A percentile compares a stretch with the other conserved stretches of the same genome.
Conservation (phyloP, 441 rosid species). For the Arabidopsis hybrid region DNA sequence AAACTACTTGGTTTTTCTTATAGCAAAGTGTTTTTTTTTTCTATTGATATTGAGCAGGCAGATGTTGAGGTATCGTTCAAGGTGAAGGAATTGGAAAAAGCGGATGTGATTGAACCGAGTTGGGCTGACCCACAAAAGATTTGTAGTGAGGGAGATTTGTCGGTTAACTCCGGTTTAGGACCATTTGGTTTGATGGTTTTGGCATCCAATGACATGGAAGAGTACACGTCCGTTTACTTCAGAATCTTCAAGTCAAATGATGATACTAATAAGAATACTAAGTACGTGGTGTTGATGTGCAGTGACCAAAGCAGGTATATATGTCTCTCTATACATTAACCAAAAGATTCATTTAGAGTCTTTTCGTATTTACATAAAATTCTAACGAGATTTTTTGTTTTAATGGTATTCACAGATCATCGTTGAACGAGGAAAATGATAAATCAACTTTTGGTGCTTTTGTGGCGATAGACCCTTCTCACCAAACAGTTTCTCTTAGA, state of each 20-base stretch:
- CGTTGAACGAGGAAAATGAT: constrained; percentile 54
- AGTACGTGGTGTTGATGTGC: constrained; percentile 69
- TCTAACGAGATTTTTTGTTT: neutral
- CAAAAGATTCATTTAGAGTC: neutral
- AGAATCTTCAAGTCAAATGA: constrained; percentile 59
- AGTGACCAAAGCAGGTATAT: constrained; percentile 78
- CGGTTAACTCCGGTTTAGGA: constrained; percentile 58
- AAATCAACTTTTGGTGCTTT: constrained; percentile 69
- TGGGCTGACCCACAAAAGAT: constrained; percentile 63
- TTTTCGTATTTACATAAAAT: neutral
- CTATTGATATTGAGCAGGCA: constrained; percentile 36
- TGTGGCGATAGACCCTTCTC: constrained; percentile 57
- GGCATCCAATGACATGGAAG: constrained; percentile 60
- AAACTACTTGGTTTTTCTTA: neutral
- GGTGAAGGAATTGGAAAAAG: constrained; percentile 45
- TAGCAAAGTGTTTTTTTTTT: neutral
- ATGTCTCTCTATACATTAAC: neutral
- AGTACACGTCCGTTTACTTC: constrained; percentile 67
- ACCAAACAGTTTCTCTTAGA: constrained; percentile 60
- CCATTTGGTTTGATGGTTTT: constrained; percentile 76
- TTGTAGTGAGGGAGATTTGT: constrained; percentile 51
- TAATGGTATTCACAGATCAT: constrained; percentile 49
- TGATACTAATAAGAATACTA: neutral
- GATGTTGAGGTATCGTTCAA: constrained; percentile 64
- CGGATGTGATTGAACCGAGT: constrained; percentile 54